Percentiles rank a stretch among this genome's conserved stretches.
These are phyloP conservation scores for Paraleonurus japonicus DNA, from an alignment of 257 asterid species.

Conservation along the genomic window DNA sequence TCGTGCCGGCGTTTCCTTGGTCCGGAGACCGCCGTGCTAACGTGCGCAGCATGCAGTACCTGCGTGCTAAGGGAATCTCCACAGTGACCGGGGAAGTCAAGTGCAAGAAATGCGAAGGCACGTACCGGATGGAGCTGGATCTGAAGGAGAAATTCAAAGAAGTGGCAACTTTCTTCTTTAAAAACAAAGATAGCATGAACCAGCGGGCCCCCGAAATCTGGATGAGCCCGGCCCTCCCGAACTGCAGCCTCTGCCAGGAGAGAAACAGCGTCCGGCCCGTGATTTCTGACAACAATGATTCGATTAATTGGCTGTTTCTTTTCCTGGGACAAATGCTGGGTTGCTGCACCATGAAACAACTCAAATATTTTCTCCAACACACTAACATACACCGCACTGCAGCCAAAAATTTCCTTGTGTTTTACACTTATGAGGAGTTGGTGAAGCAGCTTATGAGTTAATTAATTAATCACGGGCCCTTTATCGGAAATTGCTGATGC, in stretches of 20 bases:
- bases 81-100: conserved; percentile 52
- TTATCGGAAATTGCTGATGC: no score
- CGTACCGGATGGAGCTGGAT: conserved; percentile 37
- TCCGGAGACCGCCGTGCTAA: conserved; percentile 50
- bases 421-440: conserved; percentile 47
- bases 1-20: conserved; percentile 52
- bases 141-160: conserved; percentile 35
- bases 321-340: conserved; percentile 68
- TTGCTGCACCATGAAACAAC: conserved; percentile 63
- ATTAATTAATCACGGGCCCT: no score
- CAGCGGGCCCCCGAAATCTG: conserved; percentile 66
- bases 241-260: conserved; percentile 44
- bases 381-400: conserved; percentile 78
- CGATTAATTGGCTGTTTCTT: conserved; percentile 78
- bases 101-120: conserved; percentile 62
- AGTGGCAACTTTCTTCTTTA: conserved; percentile 24
- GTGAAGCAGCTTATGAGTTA: no score
- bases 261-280: conserved; percentile 48
- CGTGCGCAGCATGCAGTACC: conserved; percentile 30
- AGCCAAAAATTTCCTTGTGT: conserved; percentile 79
- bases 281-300: conserved; percentile 36
- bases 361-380: conserved; percentile 77
- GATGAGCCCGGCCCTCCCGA: conserved; percentile 53
- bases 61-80: conserved; percentile 28
- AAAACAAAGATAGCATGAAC: conserved; percentile 29